Conservation (phyloP, 2,329 filamentous ascomycete species). For the Calonectria honghensis region DNA sequence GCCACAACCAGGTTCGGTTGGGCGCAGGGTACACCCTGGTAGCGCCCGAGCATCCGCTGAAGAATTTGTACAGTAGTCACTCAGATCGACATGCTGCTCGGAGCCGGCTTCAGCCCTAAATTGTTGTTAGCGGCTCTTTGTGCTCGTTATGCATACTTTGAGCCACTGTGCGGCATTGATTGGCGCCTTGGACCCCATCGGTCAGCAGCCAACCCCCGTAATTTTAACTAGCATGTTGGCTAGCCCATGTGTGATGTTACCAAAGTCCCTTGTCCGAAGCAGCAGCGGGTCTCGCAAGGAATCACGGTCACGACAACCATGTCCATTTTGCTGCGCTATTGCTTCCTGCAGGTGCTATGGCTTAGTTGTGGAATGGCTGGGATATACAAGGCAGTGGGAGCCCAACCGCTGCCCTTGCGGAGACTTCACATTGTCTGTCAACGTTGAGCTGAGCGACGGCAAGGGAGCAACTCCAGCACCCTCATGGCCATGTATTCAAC, state of each 20-base stretch:
- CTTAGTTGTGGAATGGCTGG: neutral
- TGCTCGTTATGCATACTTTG: slow-evolving; percentile 9
- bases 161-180: neutral
- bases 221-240: neutral
- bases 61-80: neutral
- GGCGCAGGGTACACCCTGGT: neutral
- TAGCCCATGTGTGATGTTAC: neutral
- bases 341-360: neutral
- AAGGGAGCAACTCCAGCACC: too few relatives aligned
- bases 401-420: neutral
- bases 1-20: neutral
- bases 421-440: neutral
- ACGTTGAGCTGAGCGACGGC: neutral
- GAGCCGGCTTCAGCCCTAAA: slow-evolving; percentile 10
- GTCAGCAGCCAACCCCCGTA: slow-evolving; percentile 1
- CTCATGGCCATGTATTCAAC: neutral
- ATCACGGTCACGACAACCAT: neutral
- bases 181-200: neutral
- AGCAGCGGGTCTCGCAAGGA: neutral
- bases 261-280: neutral
- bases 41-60: neutral
- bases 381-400: slow-evolving; percentile 6
- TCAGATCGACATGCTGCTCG: neutral
- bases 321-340: neutral
- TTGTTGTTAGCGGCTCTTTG: neutral